Conservation (phyloP, 345 rosid genomes). For the Populus tremula region DNA sequence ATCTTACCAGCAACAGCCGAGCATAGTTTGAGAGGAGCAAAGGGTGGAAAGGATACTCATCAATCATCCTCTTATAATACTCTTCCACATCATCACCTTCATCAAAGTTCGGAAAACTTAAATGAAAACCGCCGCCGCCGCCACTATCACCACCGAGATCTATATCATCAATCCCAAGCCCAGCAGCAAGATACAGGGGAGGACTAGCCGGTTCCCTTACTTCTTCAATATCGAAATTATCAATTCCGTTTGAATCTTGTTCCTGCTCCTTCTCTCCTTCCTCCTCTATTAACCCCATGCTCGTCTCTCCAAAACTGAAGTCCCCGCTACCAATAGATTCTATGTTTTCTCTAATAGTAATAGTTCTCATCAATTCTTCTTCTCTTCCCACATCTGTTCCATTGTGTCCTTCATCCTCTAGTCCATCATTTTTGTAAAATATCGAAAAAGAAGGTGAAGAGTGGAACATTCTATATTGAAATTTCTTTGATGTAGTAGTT, state of each 20-base stretch:
- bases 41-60: constrained; percentile 72
- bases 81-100: constrained; percentile 44
- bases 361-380: constrained; percentile 35
- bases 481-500: constrained; percentile 13
- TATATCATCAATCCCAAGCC: constrained; percentile 50
- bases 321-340: constrained; percentile 32
- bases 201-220: constrained; percentile 52
- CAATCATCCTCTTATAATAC: constrained; percentile 53
- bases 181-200: constrained; percentile 67
- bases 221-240: constrained; percentile 19
- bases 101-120: constrained; percentile 37
- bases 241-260: constrained; percentile 11
- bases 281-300: constrained; percentile 42
- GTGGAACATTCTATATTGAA: constrained; percentile 41
- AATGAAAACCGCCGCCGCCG: constrained; percentile 24
- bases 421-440: constrained; percentile 31
- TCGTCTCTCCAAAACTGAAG: constrained; percentile 46
- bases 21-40: constrained; percentile 67
- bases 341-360: constrained; percentile 44
- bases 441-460: constrained; percentile 54
- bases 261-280: constrained; percentile 33
- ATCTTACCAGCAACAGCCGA: constrained; percentile 60
- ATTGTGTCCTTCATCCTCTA: constrained; percentile 21
- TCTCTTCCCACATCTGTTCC: constrained; percentile 13
- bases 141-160: constrained; percentile 22